Evolutionary conservation across 495 filamentous ascomycete genomes (phyloP).

Genomic region (Hyaloscypha hepaticicola): DNA sequence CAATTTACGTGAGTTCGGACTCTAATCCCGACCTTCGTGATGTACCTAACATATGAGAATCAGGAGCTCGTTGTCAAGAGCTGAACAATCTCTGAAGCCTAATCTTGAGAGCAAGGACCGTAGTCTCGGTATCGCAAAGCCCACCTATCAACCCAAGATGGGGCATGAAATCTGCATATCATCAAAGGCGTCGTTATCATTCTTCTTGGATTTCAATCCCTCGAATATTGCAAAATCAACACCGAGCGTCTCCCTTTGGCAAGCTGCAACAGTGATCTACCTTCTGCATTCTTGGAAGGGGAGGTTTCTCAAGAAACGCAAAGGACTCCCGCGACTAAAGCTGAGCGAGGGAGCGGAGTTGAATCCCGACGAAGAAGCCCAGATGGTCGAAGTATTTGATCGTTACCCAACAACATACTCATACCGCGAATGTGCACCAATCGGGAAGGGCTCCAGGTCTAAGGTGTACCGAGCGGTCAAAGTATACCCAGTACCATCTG

Average conservation of each 20-base stretch:
- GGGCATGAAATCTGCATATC: neutral
- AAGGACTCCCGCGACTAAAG: neutral
- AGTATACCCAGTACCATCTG: neutral
- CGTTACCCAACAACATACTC: neutral
- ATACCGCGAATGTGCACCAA: neutral
- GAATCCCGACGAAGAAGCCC: neutral
- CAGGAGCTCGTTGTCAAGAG: neutral
- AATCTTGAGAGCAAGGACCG: neutral
- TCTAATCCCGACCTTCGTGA: neutral
- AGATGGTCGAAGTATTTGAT: neutral
- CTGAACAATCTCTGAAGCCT: neutral
- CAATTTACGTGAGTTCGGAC: neutral
- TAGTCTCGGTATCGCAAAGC: neutral
- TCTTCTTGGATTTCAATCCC: neutral
- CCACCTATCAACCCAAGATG: neutral
- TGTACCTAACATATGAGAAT: neutral
- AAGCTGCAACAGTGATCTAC: neutral
- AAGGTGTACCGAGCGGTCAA: neutral
- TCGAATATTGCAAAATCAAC: neutral
- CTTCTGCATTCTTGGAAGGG: neutral
- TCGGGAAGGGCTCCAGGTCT: neutral
- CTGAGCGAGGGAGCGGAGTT: too few species aligned
- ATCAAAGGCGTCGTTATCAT: neutral
- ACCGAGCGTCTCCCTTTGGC: neutral
- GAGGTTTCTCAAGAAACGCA: neutral